These are phyloP conservation scores for Fusarium buxicola DNA, from an alignment of 2,329 filamentous ascomycete genomes.

Conservation along the genomic window DNA sequence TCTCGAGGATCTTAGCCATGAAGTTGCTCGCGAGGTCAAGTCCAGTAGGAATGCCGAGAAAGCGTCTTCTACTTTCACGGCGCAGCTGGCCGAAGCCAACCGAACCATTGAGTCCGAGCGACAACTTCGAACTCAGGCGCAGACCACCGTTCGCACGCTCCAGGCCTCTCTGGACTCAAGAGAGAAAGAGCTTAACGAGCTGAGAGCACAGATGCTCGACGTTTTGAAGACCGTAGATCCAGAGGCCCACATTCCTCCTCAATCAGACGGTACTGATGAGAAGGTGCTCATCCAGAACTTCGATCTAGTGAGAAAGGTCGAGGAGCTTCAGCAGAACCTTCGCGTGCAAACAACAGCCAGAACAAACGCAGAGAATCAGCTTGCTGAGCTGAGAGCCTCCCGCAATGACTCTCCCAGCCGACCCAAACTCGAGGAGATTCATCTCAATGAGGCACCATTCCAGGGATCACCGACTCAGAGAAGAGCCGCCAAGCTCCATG, in stretches of 20 bases:
- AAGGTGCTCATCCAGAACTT: constrained; percentile 80
- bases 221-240: constrained; percentile 91
- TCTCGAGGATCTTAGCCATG: constrained; percentile 92
- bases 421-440: constrained; percentile 86
- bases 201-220: constrained; percentile 81
- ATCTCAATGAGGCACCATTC: constrained; percentile 81
- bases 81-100: constrained; percentile 89
- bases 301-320: constrained; percentile 86
- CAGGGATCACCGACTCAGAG: constrained; percentile 81
- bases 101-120: constrained; percentile 90
- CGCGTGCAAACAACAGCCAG: constrained; percentile 85
- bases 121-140: constrained; percentile 85
- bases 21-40: constrained; percentile 90
- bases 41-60: constrained; percentile 91
- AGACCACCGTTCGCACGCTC: constrained; percentile 84
- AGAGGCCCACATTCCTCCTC: constrained; percentile 72
- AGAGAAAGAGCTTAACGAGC: constrained; percentile 83
- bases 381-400: constrained; percentile 80
- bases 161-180: constrained; percentile 83
- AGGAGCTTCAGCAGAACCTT: constrained; percentile 88
- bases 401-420: constrained; percentile 79
- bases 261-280: constrained; percentile 69
- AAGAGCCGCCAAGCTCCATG: constrained; percentile 65
- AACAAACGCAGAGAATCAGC: constrained; percentile 82
- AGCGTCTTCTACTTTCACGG: constrained; percentile 79